Evolutionary conservation across 2,329 filamentous ascomycete genomes (phyloP).

Genomic region (Colletotrichum aenigma): DNA sequence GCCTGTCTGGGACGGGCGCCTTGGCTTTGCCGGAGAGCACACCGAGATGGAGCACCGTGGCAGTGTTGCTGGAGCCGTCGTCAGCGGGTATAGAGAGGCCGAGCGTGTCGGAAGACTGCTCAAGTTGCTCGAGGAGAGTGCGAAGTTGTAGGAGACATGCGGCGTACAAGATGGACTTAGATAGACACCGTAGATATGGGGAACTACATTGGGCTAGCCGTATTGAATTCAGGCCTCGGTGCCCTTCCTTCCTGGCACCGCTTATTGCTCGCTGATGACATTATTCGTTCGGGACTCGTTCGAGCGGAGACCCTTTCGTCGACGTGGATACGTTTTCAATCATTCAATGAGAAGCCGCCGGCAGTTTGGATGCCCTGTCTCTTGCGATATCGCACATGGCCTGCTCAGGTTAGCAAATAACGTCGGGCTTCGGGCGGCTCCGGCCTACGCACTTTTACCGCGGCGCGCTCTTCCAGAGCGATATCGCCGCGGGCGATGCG

Average conservation of each 20-base stretch:
- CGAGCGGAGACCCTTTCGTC: not conserved
- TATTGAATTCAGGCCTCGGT: not conserved
- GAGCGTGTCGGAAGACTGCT: conserved; percentile 15
- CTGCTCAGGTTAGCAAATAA: conserved; percentile 40
- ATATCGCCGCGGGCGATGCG: conserved; percentile 74
- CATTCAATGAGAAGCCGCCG: not conserved
- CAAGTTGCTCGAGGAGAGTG: conserved; percentile 5
- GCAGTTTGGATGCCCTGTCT: conserved; percentile 74
- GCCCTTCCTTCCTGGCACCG: not conserved
- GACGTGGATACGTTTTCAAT: not conserved
- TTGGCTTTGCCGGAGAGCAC: conserved; percentile 18
- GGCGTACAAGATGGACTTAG: not conserved
- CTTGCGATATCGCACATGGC: conserved; percentile 93
- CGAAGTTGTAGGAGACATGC: not conserved
- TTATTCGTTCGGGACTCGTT: not conserved
- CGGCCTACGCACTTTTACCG: conserved; percentile 66
- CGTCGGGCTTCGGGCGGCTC: too few relatives aligned
- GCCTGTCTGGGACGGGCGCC: conserved; percentile 8
- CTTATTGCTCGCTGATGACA: not conserved
- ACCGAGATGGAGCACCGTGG: conserved; percentile 19
- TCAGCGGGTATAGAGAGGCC: conserved; percentile 16
- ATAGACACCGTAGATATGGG: conserved; percentile 7
- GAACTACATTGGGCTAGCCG: not conserved
- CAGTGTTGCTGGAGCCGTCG: conserved; percentile 13
- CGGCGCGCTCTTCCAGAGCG: conserved; percentile 71